Percentiles rank a stretch among this genome's conserved stretches.
These are phyloP conservation scores for Licmophora abbreviata DNA, from an alignment of 108 stramenopile species.

Conservation along the genomic window DNA sequence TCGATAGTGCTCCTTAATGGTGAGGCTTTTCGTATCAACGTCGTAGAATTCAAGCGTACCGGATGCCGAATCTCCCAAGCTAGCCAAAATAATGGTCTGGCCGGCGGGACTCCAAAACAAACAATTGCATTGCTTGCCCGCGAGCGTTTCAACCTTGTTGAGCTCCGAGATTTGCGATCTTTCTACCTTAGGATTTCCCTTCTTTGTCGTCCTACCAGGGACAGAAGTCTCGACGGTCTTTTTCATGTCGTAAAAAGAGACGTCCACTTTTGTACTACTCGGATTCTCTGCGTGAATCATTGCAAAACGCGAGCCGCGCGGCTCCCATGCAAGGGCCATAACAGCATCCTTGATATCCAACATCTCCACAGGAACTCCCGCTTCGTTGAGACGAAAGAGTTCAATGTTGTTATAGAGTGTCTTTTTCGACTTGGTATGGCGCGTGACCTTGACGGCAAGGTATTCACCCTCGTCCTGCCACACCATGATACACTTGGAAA, in stretches of 20 bases:
- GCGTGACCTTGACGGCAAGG: constrained; percentile 89
- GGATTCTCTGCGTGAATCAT: constrained; percentile 93
- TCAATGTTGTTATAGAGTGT: constrained; percentile 91
- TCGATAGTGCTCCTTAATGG: constrained; percentile 90
- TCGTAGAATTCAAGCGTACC: constrained; percentile 93
- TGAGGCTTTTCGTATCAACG: constrained; percentile 75
- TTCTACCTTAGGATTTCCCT: constrained; percentile 35
- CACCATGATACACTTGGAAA: constrained; percentile 86
- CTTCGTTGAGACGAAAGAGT: constrained; percentile 84
- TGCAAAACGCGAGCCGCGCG: constrained; percentile 86
- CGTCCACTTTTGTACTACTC: constrained; percentile 73
- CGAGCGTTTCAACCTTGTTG: constrained; percentile 71
- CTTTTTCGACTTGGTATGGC: constrained; percentile 95
- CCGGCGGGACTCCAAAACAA: constrained; percentile 95
- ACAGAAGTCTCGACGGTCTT: constrained; percentile 30
- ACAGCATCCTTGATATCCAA: constrained; percentile 88
- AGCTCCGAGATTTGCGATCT: constrained; percentile 47
- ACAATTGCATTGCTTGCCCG: constrained; percentile 84
- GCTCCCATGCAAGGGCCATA: constrained; percentile 95
- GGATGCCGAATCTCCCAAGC: constrained; percentile 83
- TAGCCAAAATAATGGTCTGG: constrained; percentile 77
- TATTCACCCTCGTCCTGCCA: constrained; percentile 93
- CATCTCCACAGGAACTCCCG: constrained; percentile 92
- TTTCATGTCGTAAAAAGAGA: constrained; percentile 94
- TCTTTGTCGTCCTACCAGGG: constrained; percentile 18